Evolutionary conservation across 1,284 basidiomycete species (phyloP), one percentile per base, ranked within the genome.

Genomic region (Cutaneotrichosporon dermatis): DNA sequence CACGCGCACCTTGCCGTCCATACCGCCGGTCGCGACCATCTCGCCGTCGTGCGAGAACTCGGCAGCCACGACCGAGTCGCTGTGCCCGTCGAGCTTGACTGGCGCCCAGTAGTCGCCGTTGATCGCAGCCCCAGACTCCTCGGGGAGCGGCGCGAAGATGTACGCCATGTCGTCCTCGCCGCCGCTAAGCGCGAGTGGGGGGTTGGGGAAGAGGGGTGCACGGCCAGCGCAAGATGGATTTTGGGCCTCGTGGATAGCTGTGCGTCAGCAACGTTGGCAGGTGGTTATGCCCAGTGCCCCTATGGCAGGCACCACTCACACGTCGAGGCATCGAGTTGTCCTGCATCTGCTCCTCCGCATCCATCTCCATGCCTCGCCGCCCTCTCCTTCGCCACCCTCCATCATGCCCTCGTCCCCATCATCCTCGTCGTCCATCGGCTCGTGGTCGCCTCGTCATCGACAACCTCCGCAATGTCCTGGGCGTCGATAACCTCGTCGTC

Each of bases 101-200:
- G 98, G 82, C 62, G 88, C 81, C 65, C 88, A 88, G 44, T 90
- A 86, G 67, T 93, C 87, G 88, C 54, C 63, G 53, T 54, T 61
- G 55, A 60, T 66, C 51, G 53, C 53, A 10, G 56, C 43, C 11
- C 57, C 59, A 46, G 50, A 62, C 44, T 53, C 40, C 42, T 51
- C 48, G 10, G 77, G 73, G 34, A 79, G 62, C 2, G 76, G 76
- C 42, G 66, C 74, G 65, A 92, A 99, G 69, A 99, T 85, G 79
- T 92, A 97, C 37, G 89, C 96, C 0, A 89, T 78, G 75, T 99
- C 95, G 76, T 99, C 96, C 78, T 96, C 93, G 40, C 93, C 95
- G 36, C 96, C 96, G 1, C 91, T 92, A 34, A 87, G 87, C 4
- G 90, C 92, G 39, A 98, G 81, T 2, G 89, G 86, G 57, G 89